A percentile compares a stretch with the other conserved stretches of the same genome.
Evolutionary conservation across 352 stramenopile genomes (phyloP).

Genomic region (Phytophthora hibernalis): DNA sequence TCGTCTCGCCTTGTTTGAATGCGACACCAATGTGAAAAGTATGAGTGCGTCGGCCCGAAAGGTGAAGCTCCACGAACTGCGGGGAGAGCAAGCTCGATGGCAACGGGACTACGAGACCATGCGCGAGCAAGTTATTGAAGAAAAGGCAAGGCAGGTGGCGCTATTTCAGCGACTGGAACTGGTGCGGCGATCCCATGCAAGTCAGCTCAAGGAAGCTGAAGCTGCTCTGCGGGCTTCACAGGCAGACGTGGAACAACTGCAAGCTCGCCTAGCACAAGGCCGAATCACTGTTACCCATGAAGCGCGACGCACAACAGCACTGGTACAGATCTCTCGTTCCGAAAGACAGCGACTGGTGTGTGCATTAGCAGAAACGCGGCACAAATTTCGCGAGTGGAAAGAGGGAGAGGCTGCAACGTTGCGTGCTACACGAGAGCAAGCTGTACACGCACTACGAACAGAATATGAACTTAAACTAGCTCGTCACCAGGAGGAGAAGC

Average conservation of each 20-base stretch:
- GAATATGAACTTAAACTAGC: conserved; percentile 78
- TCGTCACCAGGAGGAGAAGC: conserved; percentile 73
- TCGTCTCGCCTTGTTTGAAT: conserved; percentile 4
- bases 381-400: conserved; percentile 78
- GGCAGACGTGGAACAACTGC: conserved; percentile 37
- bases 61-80: conserved; percentile 30
- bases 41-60: conserved; percentile 19
- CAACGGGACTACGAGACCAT: conserved; percentile 39
- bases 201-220: conserved; percentile 28
- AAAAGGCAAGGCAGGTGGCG: conserved; percentile 39
- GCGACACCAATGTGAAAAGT: conserved; percentile 4
- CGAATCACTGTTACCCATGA: conserved; percentile 27
- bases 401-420: conserved; percentile 55
- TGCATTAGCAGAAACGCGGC: conserved; percentile 58
- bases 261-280: conserved; percentile 29
- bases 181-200: conserved; percentile 23
- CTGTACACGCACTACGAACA: conserved; percentile 57
- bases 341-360: conserved; percentile 66
- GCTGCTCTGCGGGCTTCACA: conserved; percentile 24
- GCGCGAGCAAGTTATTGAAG: conserved; percentile 42
- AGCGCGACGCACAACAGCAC: conserved; percentile 36
- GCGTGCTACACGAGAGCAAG: conserved; percentile 59
- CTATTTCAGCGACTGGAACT: conserved; percentile 40
- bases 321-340: conserved; percentile 32
- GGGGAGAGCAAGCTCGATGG: conserved; percentile 24